Percentiles rank a stretch among this genome's conserved stretches.
Conservation (phyloP, 2,329 filamentous ascomycete genomes). For the Furcasterigmium sp. region DNA sequence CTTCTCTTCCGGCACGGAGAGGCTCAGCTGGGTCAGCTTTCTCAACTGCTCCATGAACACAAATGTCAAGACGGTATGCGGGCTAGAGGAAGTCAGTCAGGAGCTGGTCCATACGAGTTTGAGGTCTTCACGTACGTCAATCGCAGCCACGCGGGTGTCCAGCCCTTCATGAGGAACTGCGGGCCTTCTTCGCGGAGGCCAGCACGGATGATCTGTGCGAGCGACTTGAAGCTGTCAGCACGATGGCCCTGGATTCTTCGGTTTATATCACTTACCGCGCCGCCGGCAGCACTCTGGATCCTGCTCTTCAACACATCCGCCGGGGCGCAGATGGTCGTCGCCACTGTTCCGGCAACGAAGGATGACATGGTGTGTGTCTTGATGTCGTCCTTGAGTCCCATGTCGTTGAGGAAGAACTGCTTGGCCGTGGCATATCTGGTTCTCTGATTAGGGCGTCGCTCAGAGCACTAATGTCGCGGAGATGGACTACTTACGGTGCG, state of each 20-base stretch:
- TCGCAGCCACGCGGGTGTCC: conserved; percentile 38
- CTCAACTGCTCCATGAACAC: conserved; percentile 40
- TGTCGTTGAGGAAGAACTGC: conserved; percentile 20
- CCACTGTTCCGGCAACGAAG: conserved; percentile 36
- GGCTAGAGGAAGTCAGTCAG: conserved; percentile 20
- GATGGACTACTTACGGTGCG: conserved; percentile 26
- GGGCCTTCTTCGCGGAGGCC: conserved; percentile 32
- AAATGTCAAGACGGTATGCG: conserved; percentile 39
- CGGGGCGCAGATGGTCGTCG: conserved; percentile 38
- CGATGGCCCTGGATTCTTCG: neutral
- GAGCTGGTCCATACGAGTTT: neutral
- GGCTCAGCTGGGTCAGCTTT: conserved; percentile 18
- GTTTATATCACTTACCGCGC: conserved; percentile 12
- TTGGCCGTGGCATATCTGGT: conserved; percentile 28
- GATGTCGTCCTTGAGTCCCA: conserved; percentile 28
- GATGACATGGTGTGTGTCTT: conserved; percentile 34
- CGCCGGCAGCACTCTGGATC: conserved; percentile 27
- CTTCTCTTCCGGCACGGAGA: conserved; percentile 3
- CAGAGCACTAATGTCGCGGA: neutral
- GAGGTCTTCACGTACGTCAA: conserved; percentile 26
- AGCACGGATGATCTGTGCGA: conserved; percentile 25
- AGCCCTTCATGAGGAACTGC: conserved; percentile 37
- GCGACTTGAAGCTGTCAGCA: conserved; percentile 15
- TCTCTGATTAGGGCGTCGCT: neutral
- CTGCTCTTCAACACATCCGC: conserved; percentile 39